Base-by-base conservation (phyloP, 2,329 filamentous ascomycete genomes). In the Harringtonia lauricola region DNA sequence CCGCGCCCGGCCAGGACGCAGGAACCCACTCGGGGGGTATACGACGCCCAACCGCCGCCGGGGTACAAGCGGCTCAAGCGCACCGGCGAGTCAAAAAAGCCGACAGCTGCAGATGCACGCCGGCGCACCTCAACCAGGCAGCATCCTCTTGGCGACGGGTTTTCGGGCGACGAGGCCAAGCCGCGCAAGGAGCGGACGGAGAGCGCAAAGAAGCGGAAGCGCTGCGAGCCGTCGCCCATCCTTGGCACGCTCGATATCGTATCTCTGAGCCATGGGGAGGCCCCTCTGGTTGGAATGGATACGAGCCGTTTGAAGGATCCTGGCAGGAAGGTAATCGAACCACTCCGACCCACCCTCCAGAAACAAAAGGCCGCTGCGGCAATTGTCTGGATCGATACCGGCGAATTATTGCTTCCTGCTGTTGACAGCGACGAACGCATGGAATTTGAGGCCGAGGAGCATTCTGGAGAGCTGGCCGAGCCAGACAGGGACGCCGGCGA, bases 41-140 rank as follows among this genome's bases (percentile, higher is more conserved):
- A 44, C 36, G 42, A 44, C 15, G 15, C 18, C 3, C 17, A 26
- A 31, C 42, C 42, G 4, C 50, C 50, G 1, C 47, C 50, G 0
- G 50, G 50, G 2, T 52, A 43, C 46, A 52, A 52, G 36, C 24
- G 29, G 7, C 40, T 52, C 17, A 48, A 50, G 28, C 37, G 22
- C 15, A 21, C 43, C 2, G 28, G 7, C 21, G 17, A 14, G 2
- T 22, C 29, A 4, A 24, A 21, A 4, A 15, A 15, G n/a, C 10
- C 2, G 17, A 8, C 18, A 17, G 13, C 4, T n/a, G 26, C n/a
- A 8, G 34, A 15, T 3, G n/a, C 28, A 21, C 9, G 37, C 4
- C 13, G 33, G 4, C 9, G 24, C n/a, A n/a, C 19, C 17, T 2
- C 7, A n/a, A 35, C 12, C 3, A n/a, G 9, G 10, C 18, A 24